Base-by-base conservation (phyloP, 2,329 filamentous ascomycete species). In the Tolypocladium amazonense region DNA sequence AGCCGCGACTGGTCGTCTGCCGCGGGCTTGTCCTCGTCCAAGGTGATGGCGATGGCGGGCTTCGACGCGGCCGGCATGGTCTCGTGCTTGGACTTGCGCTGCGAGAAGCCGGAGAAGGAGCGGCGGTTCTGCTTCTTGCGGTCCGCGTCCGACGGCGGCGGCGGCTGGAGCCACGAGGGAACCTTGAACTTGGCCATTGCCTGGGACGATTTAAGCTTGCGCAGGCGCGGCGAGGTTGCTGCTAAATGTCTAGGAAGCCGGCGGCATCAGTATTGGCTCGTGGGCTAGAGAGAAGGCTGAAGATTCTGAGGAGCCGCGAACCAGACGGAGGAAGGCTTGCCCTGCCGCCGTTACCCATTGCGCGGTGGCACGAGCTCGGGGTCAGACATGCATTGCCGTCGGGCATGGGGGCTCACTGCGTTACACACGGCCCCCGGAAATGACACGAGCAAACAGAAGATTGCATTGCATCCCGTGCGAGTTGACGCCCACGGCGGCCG, bases 1-100 rank as follows among this genome's bases (percentile, higher is more conserved):
- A 83, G 74, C 30, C 70, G 73, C 2, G 76, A 76, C 14, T 73
- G 67, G 4, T 73, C 67, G 4, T 56, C 63, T 52, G 54, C 37
- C 18, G 41, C 66, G 41, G 57, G 45, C 27, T 33, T 55, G 30
- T 27, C 9, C 33, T 57, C 41, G 18, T 57, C 56, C 35, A 23
- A 6, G 11, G 50, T 4, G 27, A 50, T 45, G 20, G 57, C 14
- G 37, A 55, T 18, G 15, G 58, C 56, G n/a, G 56, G n/a, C 35
- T 63, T 58, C n/a, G 58, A 12, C 4, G 8, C 20, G 27, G 15
- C 27, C 7, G 39, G 1, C 43, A 25, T 8, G 15, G 58, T 33
- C 41, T 61, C 62, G 41, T 65, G 63, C 62, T 68, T 70, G 60
- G 62, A 58, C 54, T 64, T 67, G 57, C 64, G 54, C 57, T 66